A percentile compares a stretch with the other conserved stretches of the same genome.
Conservation (phyloP, 768 basidiomycete species). For the Podaxis pistillaris region DNA sequence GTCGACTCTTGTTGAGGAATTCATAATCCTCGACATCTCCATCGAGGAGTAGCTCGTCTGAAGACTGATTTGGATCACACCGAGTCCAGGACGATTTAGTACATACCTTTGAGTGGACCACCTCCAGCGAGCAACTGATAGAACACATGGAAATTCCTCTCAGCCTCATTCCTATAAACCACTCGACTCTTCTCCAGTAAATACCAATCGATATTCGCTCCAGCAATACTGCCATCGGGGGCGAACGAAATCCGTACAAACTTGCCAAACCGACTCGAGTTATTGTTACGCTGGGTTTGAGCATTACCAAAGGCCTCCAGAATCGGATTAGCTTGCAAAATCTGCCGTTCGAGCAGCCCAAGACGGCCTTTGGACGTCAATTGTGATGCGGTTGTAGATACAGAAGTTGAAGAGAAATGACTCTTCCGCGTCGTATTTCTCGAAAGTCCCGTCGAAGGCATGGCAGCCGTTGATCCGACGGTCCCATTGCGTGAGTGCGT, state of each 20-base stretch:
- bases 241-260: slow-evolving; percentile 96
- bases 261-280: slow-evolving; percentile 98
- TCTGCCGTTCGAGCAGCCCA: slow-evolving; percentile 91
- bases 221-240: slow-evolving; percentile 90
- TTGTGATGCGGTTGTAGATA: slow-evolving; percentile 40
- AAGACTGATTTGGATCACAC: slow-evolving; percentile 12
- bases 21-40: slow-evolving; percentile 81
- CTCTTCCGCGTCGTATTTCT: slow-evolving; percentile 60
- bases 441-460: slow-evolving; percentile 69
- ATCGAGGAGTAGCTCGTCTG: slow-evolving; percentile 74
- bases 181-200: slow-evolving; percentile 96
- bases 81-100: background rate
- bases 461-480: slow-evolving; percentile 50
- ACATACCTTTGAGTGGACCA: slow-evolving; percentile 64
- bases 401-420: slow-evolving; percentile 42
- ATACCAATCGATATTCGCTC: slow-evolving; percentile 99
- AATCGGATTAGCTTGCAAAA: slow-evolving; percentile 96
- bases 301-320: slow-evolving; percentile 98
- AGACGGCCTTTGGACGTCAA: slow-evolving; percentile 70
- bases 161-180: slow-evolving; percentile 81
- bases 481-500: slow-evolving; percentile 72
- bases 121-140: slow-evolving; percentile 90
- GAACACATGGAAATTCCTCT: slow-evolving; percentile 95
- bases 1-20: slow-evolving; percentile 85
- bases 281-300: slow-evolving; percentile 97